Conservation (phyloP, 2,329 filamentous ascomycete genomes). For the Colletotrichum camelliae region DNA sequence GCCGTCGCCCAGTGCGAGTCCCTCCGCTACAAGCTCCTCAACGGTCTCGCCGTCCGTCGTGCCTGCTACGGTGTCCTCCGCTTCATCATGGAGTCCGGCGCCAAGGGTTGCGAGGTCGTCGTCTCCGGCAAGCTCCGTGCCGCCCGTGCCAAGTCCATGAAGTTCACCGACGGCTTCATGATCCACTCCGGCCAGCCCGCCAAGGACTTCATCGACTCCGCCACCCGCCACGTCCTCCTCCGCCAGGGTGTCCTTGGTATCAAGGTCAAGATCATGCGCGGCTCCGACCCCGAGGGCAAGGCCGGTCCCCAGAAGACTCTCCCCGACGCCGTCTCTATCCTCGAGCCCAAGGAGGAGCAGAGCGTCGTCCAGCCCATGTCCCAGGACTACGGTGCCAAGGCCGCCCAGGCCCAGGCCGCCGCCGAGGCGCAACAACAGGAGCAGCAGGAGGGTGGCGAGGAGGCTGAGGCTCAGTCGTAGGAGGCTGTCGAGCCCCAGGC, state of each 20-base stretch:
- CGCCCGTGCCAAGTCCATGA: slow-evolving; percentile 99
- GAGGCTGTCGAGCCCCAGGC: slow-evolving; percentile 28
- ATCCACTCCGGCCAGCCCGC: slow-evolving; percentile 99
- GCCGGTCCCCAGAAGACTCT: slow-evolving; percentile 95
- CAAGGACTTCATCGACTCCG: slow-evolving; percentile 99
- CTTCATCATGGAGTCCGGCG: slow-evolving; percentile 99
- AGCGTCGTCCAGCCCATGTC: slow-evolving; percentile 92
- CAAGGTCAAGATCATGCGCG: slow-evolving; percentile 99
- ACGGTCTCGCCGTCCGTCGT: slow-evolving; percentile 97
- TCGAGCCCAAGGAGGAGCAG: slow-evolving; percentile 99
- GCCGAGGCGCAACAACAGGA: slow-evolving; percentile 66
- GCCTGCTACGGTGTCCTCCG: slow-evolving; percentile 99
- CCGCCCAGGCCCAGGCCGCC: slow-evolving; percentile 67
- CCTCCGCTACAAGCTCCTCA: slow-evolving; percentile 99
- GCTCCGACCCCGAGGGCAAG: slow-evolving; percentile 99
- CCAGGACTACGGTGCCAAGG: slow-evolving; percentile 99
- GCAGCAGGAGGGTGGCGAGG: slow-evolving; percentile 59
- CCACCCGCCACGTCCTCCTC: slow-evolving; percentile 98
- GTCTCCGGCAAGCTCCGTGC: slow-evolving; percentile 99
- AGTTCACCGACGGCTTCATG: slow-evolving; percentile 99
- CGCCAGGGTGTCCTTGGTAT: slow-evolving; percentile 99
- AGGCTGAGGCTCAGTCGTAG: slow-evolving; percentile 55
- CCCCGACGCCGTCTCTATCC: slow-evolving; percentile 98
- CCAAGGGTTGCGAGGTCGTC: slow-evolving; percentile 99
- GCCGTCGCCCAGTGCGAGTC: slow-evolving; percentile 99